phyloP scores from a whole-genome alignment of 1,284 basidiomycete genomes.

The Takashimella tepidaria region DNA sequence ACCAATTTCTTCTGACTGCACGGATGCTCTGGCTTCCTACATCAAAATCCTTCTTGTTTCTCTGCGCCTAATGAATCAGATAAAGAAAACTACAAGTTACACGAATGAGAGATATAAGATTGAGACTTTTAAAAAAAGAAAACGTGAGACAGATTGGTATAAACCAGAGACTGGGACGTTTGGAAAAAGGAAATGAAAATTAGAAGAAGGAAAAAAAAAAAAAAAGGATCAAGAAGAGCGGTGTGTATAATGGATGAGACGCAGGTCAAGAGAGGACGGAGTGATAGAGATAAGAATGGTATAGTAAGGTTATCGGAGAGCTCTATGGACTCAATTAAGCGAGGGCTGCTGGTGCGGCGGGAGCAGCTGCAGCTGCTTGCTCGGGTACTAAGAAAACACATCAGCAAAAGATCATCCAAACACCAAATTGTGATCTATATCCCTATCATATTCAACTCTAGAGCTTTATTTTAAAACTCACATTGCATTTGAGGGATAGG shows the following conservation, averaged over 20 bases:
- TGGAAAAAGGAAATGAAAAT: not conserved
- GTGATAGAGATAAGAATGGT: too few relatives aligned
- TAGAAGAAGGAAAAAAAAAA: not conserved
- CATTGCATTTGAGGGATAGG: slow-evolving; percentile 46
- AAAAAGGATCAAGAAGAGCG: not conserved
- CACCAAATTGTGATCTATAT: too few relatives aligned
- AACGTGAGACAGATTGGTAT: slow-evolving; percentile 1
- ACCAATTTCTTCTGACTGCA: too few relatives aligned
- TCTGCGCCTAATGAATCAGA: too few relatives aligned
- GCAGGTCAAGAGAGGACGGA: too few relatives aligned
- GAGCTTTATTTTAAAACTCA: slow-evolving; percentile 17
- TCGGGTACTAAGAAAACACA: not conserved
- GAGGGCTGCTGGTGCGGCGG: not conserved
- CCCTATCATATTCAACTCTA: not conserved
- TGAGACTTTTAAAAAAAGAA: slow-evolving; percentile 20
- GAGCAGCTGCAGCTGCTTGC: not conserved
- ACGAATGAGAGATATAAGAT: too few relatives aligned
- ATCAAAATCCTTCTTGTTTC: too few relatives aligned
- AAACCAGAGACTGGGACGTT: not conserved
- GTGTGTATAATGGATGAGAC: too few relatives aligned
- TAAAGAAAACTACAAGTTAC: too few relatives aligned
- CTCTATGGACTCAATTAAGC: slow-evolving; percentile 2
- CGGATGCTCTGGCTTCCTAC: too few relatives aligned
- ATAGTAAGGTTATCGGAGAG: slow-evolving; percentile 1
- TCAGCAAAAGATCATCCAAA: too few relatives aligned